Base-by-base conservation (phyloP, 495 filamentous ascomycete genomes). In the Xanthoparmelia taractica region DNA sequence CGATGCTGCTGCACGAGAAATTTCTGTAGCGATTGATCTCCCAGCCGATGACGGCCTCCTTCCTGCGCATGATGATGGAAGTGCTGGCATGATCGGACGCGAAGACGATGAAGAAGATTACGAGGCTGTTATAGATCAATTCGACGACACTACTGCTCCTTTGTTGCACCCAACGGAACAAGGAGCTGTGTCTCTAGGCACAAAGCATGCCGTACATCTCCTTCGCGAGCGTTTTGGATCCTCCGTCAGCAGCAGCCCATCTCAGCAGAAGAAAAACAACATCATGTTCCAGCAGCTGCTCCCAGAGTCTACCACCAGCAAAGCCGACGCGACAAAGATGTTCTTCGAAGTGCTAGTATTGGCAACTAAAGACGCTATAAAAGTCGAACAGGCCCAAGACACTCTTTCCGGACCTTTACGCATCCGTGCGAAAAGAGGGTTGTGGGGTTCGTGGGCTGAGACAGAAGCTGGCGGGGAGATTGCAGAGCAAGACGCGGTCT, bases 401-500 rank as follows among this genome's bases (percentile, higher is more conserved):
- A 74, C 80, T 38, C 82, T 96, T 45, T 91, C 91, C 52, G 87
- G 83, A 6, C 82, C 85, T 12, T 88, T 98, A 66, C 77, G 86
- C 47, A 87, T 98, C 56, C 82, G 88, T 58, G 89, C 86, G 63
- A 97, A 97, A 82, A 84, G 90, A 66, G 91, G 88, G 25, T 81
- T 98, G 33, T 98, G 94, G 93, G 94, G 93, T 34, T 83, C 85
- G 29, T 97, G 95, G 94, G 95, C 94, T 4, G 94, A 96, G 77
- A 85, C 85, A 61, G 87, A 87, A 69, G 87, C 88, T 57, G 86
- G 76, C 50, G 82, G 79, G 41, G 82, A 84, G 67, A 75, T 82
- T 54, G 76, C 76, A 36, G 73, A 76, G 63, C 72, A 80, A 65
- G 71, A 75, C 47, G 67, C 18, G 50, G 63, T 23, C 18, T 34